These are phyloP conservation scores for Discostella stelligera DNA, from an alignment of 352 stramenopile genomes.

Conservation along the genomic window DNA sequence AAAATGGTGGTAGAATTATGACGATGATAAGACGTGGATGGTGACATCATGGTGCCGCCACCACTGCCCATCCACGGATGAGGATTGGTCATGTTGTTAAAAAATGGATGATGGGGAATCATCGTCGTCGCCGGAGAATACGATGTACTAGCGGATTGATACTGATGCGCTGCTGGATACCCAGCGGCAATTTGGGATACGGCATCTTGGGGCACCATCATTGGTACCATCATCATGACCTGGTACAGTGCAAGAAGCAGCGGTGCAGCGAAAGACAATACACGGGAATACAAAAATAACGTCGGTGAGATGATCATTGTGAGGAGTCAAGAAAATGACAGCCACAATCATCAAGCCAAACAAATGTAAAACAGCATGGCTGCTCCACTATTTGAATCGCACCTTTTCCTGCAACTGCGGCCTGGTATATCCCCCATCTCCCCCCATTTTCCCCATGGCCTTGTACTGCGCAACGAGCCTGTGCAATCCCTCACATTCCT, in stretches of 20 bases:
- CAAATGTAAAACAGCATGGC: no score
- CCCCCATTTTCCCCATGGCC: slow-evolving; percentile 52
- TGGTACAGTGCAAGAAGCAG: slow-evolving; percentile 15
- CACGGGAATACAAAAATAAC: no score
- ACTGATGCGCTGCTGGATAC: slow-evolving; percentile 21
- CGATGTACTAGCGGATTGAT: slow-evolving; percentile 19
- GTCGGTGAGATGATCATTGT: no score
- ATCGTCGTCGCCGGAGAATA: slow-evolving; percentile 7
- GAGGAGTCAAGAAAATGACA: no score
- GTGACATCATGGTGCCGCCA: background rate
- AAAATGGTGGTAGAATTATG: background rate
- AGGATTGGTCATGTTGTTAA: background rate
- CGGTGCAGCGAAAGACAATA: no score
- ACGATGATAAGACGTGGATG: background rate
- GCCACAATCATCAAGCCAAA: no score
- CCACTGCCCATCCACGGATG: slow-evolving; percentile 1
- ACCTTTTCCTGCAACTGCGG: slow-evolving; percentile 35
- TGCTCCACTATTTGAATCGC: background rate
- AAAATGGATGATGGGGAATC: slow-evolving; percentile 1
- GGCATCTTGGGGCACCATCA: slow-evolving; percentile 68
- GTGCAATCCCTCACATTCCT: slow-evolving; percentile 56
- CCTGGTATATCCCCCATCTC: slow-evolving; percentile 25
- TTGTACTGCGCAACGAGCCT: slow-evolving; percentile 57
- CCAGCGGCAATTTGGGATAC: slow-evolving; percentile 23
- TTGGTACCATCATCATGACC: slow-evolving; percentile 84